Percentiles rank a stretch among this genome's conserved stretches.
phyloP scores from a whole-genome alignment of 2,329 filamentous ascomycete species.

The Exophiala spinifera region DNA sequence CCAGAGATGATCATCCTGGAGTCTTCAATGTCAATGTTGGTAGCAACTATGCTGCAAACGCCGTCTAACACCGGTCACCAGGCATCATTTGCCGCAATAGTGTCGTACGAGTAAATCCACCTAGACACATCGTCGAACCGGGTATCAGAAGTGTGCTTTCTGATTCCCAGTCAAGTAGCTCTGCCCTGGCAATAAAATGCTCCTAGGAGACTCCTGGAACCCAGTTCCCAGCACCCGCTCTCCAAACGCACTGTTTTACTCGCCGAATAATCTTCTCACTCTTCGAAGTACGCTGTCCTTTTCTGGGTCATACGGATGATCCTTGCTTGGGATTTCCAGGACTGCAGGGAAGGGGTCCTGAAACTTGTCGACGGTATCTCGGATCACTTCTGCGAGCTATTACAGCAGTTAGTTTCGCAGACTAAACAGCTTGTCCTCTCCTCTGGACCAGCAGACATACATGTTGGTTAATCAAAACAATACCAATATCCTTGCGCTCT shows the following conservation, averaged over 20 bases:
- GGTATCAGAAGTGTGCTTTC: too few species aligned
- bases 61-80: too few species aligned
- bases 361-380: constrained; percentile 84
- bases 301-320: constrained; percentile 97
- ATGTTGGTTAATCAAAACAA: constrained; percentile 96
- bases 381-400: constrained; percentile 90
- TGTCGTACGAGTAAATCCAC: too few species aligned
- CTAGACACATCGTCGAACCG: too few species aligned
- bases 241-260: constrained; percentile 32
- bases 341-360: constrained; percentile 94
- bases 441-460: constrained; percentile 49
- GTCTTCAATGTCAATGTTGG: too few species aligned
- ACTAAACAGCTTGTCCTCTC: not conserved
- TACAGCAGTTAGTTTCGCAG: constrained; percentile 13
- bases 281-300: constrained; percentile 96
- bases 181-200: too few species aligned
- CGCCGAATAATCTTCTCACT: constrained; percentile 70
- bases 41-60: too few species aligned
- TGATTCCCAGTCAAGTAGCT: too few species aligned
- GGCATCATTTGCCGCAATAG: too few species aligned
- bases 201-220: not conserved
- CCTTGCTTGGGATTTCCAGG: constrained; percentile 96
- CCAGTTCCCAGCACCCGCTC: not conserved
- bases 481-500: constrained; percentile 92
- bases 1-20: too few species aligned